Conservation (phyloP, 805 yeast genomes). For the Metschnikowia proteae region DNA sequence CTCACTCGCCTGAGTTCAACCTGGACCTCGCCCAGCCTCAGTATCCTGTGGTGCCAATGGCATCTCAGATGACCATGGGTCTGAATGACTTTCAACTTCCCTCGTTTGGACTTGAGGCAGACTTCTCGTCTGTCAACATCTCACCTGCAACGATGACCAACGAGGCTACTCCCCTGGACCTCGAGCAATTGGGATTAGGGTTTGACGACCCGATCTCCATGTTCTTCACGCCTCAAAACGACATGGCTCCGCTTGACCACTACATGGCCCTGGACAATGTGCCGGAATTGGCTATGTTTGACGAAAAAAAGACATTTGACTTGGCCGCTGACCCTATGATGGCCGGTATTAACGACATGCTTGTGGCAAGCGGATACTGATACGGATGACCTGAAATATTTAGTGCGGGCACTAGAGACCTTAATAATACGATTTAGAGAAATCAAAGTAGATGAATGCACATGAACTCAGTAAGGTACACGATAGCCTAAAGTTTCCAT, state of each 20-base stretch:
- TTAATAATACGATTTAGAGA: too few species aligned
- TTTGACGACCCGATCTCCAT: conserved; percentile 2
- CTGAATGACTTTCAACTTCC: neutral
- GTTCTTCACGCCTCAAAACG: neutral
- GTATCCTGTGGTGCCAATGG: conserved; percentile 1
- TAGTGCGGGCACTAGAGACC: conserved; percentile 4
- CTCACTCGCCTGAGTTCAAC: neutral
- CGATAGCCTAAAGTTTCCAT: too few species aligned
- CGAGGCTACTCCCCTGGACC: conserved; percentile 5
- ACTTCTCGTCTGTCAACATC: neutral
- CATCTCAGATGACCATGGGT: conserved; percentile 4
- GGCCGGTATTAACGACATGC: conserved; percentile 9
- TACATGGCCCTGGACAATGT: conserved; percentile 2
- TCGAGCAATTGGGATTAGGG: neutral
- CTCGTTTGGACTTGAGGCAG: conserved; percentile 1
- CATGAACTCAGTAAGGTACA: too few species aligned
- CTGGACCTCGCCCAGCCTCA: neutral
- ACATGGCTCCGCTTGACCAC: neutral
- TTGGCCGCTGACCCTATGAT: conserved; percentile 4
- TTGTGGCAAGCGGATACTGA: conserved; percentile 7
- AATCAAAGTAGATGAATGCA: too few species aligned
- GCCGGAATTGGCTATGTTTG: conserved; percentile 2
- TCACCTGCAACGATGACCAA: conserved; percentile 8
- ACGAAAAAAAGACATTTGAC: conserved; percentile 12
- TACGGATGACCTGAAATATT: neutral